Evolutionary conservation across 139 green algal species (phyloP).

Genomic region (Tetradesmus obliquus): DNA sequence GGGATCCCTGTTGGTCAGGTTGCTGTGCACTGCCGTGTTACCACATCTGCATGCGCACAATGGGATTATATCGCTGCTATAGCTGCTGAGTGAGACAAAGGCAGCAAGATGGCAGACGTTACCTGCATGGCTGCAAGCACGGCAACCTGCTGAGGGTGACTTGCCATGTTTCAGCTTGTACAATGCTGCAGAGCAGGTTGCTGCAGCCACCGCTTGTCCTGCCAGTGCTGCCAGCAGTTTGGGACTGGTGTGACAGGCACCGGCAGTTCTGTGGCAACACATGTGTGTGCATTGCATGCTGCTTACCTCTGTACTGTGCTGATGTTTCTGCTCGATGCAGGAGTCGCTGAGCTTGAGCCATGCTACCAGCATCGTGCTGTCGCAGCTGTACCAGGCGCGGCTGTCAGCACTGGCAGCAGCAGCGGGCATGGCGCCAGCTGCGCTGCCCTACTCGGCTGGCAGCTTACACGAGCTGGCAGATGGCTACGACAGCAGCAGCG

Average conservation of each 20-base stretch:
- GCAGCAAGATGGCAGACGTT: too few species aligned
- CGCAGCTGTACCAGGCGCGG: constrained; percentile 59
- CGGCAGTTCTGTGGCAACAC: too few species aligned
- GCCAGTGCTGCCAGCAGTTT: too few species aligned
- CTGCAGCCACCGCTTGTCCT: background rate
- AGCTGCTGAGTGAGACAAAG: too few species aligned
- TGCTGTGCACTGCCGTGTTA: too few species aligned
- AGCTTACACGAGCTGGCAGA: background rate
- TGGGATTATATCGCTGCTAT: background rate
- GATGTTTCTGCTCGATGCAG: constrained; percentile 33
- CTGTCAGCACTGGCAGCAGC: constrained; percentile 31
- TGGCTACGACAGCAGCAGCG: constrained; percentile 16
- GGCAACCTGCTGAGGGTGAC: too few species aligned
- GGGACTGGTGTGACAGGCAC: too few species aligned
- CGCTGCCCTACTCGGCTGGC: constrained; percentile 1
- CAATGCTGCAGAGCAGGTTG: background rate
- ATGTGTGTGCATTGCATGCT: background rate
- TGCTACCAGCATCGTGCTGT: constrained; percentile 70
- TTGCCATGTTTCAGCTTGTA: too few species aligned
- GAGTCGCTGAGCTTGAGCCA: constrained; percentile 70
- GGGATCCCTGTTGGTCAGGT: too few species aligned
- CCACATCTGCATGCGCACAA: too few species aligned
- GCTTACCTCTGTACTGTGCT: background rate
- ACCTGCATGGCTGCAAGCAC: too few species aligned
- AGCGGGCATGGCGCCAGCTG: background rate